These are phyloP conservation scores for Rhodotorula sp. DNA, from an alignment of 1,284 basidiomycete species.

Conservation along the genomic window DNA sequence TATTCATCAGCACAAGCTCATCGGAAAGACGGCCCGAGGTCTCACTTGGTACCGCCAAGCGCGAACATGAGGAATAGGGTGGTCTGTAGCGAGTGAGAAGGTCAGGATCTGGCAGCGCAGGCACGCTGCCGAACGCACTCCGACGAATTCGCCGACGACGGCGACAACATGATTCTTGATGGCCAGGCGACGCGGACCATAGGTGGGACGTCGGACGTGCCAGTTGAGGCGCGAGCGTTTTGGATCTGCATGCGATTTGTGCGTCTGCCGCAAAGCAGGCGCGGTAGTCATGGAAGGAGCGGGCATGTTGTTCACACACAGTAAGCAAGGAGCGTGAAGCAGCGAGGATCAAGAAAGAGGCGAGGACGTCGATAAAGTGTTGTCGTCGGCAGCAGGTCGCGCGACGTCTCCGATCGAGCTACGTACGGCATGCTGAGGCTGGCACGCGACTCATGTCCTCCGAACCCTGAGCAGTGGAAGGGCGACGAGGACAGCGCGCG, in stretches of 20 bases:
- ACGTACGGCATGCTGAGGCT: too few relatives aligned
- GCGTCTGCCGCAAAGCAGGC: not conserved
- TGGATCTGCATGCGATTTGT: not conserved
- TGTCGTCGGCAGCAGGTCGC: not conserved
- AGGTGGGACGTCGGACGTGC: slow-evolving; percentile 2
- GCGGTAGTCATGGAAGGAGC: not conserved
- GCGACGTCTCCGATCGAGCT: not conserved
- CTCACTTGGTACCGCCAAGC: slow-evolving; percentile 9
- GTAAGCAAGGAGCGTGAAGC: not conserved
- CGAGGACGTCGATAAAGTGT: too few relatives aligned
- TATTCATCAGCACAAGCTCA: not conserved
- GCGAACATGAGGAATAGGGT: slow-evolving; percentile 29
- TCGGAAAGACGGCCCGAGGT: not conserved
- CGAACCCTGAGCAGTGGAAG: too few relatives aligned
- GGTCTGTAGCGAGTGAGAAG: slow-evolving; percentile 1
- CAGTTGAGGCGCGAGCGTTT: slow-evolving; percentile 6
- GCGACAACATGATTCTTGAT: slow-evolving; percentile 30
- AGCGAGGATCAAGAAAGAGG: not conserved
- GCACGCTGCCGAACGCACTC: not conserved
- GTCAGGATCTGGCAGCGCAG: too few relatives aligned
- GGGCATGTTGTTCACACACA: too few relatives aligned
- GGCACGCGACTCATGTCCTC: too few relatives aligned
- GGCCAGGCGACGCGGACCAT: slow-evolving; percentile 7
- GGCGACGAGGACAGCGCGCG: too few relatives aligned
- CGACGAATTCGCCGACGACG: slow-evolving; percentile 38